Conservation (phyloP, 495 filamentous ascomycete genomes). For the Extremus antarcticus region DNA sequence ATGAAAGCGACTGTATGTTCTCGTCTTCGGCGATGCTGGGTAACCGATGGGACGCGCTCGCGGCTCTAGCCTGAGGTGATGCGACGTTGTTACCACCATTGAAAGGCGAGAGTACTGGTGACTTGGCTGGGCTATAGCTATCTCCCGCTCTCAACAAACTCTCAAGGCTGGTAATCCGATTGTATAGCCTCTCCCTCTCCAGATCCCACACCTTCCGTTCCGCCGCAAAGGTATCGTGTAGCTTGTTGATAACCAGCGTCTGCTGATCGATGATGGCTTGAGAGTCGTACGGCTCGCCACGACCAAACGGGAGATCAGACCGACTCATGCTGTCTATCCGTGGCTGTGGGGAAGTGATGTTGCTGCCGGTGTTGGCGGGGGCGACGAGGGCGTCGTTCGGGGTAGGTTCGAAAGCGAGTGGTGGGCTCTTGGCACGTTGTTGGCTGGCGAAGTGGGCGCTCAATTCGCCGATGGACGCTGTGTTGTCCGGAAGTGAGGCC, state of each 20-base stretch:
- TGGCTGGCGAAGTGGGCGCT: background rate
- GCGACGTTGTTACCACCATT: conserved; percentile 7
- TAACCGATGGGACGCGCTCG: background rate
- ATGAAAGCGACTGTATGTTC: conserved; percentile 4
- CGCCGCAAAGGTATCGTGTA: conserved; percentile 20
- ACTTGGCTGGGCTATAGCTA: conserved; percentile 18
- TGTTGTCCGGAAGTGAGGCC: background rate
- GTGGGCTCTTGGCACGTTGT: conserved; percentile 6
- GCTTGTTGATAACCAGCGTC: conserved; percentile 7
- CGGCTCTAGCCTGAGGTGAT: conserved; percentile 6
- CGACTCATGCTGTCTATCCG: background rate
- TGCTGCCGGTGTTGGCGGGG: background rate
- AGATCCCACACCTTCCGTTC: conserved; percentile 16
- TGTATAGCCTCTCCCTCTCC: conserved; percentile 13
- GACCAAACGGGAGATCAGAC: background rate
- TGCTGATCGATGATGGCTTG: conserved; percentile 19
- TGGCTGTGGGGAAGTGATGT: background rate
- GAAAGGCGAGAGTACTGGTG: conserved; percentile 9
- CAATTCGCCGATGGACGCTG: background rate
- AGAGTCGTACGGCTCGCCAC: background rate
- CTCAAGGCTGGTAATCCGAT: conserved; percentile 17
- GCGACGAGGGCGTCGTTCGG: conserved; percentile 10
- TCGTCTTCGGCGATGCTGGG: conserved; percentile 19
- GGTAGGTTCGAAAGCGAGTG: conserved; percentile 9
- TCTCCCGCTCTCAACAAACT: conserved; percentile 10